Base-by-base conservation (phyloP, 345 rosid genomes). In the Boechera stricta region DNA sequence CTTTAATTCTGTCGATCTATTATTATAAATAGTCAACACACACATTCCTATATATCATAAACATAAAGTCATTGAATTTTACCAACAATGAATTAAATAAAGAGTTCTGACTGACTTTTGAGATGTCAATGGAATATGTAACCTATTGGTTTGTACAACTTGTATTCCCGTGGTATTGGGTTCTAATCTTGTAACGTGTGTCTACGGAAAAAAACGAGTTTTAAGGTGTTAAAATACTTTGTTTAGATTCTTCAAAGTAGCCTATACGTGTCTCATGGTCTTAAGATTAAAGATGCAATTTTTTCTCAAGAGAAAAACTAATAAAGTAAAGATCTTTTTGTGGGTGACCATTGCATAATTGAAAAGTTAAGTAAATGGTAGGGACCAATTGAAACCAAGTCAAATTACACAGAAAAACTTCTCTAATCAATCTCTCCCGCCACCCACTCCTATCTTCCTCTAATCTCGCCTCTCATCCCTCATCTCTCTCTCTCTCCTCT, bases 381-480 rank as follows among this genome's bases (percentile, higher is more conserved):
- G 77, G 82, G 74, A 26, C 69, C 33, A 26, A 6, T 26, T 2
- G 54, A 59, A 66, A 18, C 35, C 35, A 73, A 73, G 82, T 79
- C 82, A 79, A 79, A 60, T 38, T 48, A 38, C 44, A 10, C 28
- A 67, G 78, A 72, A 73, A 62, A 78, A 73, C 82, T 58, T 73
- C 71, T 67, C 78, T 61, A 73, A 73, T 73, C 66, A 79, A 73
- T 73, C 66, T 61, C 70, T 79, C 82, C 82, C 82, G 78, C 82
- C 82, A 79, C 78, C 82, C 68, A 79, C 78, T 24, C 68, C 64
- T 39, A 78, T 58, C 81, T 66, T 66, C 82, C 82, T 52, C 74
- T 52, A 73, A 79, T 79, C 82, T 79, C 82, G 82, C 82, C 78
- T 73, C 71, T 62, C 74, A 67, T 61, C 67, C 63, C 81, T 77